Evolutionary conservation across 257 asterid genomes (phyloP), one percentile per base, ranked within the genome.

Genomic region (Scutellaria galericulata): DNA sequence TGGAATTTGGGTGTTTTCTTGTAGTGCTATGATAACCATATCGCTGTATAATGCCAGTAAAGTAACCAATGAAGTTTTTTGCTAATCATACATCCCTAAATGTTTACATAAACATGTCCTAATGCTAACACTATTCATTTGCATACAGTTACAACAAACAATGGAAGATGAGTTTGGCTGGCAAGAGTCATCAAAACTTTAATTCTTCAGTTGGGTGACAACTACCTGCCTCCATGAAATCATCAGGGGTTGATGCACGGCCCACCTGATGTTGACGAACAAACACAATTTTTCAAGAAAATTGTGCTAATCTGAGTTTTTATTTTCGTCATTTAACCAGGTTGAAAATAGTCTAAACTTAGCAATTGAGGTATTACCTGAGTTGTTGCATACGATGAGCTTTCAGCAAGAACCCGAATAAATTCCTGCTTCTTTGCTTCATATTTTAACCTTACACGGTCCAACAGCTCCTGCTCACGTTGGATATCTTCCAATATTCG

Each of bases 401-500:
- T 79, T 52, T 82, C 82, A 61, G 92, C 83, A 39, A 88, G 76
- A 79, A 75, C 72, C 71, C 80, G 77, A 71, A 89, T 70, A 71
- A 84, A 88, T 58, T 91, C 96, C 64, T 63, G 81, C 83, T 89
- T 94, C 82, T 86, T 88, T 7, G 71, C 66, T 76, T 88, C 97
- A 71, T 79, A 91, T 68, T 55, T 83, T 85, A 62, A 64, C 81
- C 53, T 91, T 11, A 75, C 82, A 18, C 70, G 86, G 59, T 77
- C 84, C 78, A 91, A 78, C 20, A 83, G 63, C 14, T 61, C 60
- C 72, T 89, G 84, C 74, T 88, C 97, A 79, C 95, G 81, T 81
- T 78, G 81, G 78, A 89, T 57, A 75, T 91, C 97, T 58, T 91
- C 96, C 68, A 41, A 0, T 24, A 84, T 27, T 64, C 95, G 85